Evolutionary conservation across 345 rosid species (phyloP).

Genomic region (Rubroshorea leprosula): DNA sequence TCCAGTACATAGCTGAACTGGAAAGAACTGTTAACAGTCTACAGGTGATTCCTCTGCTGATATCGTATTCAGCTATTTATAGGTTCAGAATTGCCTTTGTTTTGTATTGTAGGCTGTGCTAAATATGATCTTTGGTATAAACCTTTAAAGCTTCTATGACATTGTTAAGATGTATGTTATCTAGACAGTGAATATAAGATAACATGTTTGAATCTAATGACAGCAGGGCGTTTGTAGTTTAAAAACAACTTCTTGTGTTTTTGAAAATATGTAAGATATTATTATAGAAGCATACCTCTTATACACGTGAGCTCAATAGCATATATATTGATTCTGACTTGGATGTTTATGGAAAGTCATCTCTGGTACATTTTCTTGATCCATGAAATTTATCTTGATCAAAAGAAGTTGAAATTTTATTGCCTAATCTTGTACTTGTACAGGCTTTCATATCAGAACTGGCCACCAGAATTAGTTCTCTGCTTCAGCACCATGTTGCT

Average conservation of each 20-base stretch:
- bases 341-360: not conserved
- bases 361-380: not conserved
- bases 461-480: slow-evolving; percentile 44
- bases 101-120: too few species aligned
- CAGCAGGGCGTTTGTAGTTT: too few species aligned
- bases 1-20: slow-evolving; percentile 76
- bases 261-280: not conserved
- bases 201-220: too few species aligned
- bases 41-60: slow-evolving; percentile 40
- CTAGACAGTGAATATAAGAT: too few species aligned
- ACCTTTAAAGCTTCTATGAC: not conserved
- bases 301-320: not conserved
- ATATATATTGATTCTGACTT: not conserved
- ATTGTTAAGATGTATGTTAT: not conserved
- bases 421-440: slow-evolving; percentile 7
- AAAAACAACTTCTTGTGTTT: too few species aligned
- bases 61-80: not conserved
- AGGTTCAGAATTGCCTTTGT: too few species aligned
- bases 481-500: slow-evolving; percentile 54
- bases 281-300: not conserved
- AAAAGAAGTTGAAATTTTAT: not conserved
- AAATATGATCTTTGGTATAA: not conserved
- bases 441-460: slow-evolving; percentile 61
- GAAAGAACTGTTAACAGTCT: slow-evolving; percentile 59
- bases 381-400: not conserved